Evolutionary conservation across 2,329 filamentous ascomycete genomes (phyloP).

Genomic region (Nannizzia gypsea): DNA sequence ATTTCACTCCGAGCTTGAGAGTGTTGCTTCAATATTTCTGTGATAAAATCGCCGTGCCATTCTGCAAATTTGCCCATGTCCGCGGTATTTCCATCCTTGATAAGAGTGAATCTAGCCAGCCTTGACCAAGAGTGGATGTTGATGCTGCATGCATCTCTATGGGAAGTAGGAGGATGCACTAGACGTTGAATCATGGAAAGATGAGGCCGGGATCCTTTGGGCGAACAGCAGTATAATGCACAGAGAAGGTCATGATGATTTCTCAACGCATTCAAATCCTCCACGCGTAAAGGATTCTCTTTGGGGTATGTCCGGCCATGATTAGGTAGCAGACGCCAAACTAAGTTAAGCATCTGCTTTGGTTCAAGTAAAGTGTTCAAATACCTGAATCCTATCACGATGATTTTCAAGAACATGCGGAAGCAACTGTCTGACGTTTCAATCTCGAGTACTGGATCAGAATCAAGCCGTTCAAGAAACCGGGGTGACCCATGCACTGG

Average conservation of each 20-base stretch:
- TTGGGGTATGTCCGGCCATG: slow-evolving; percentile 50
- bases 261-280: slow-evolving; percentile 46
- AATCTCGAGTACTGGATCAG: slow-evolving; percentile 33
- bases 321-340: slow-evolving; percentile 48
- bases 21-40: slow-evolving; percentile 44
- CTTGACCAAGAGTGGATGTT: slow-evolving; percentile 48
- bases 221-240: slow-evolving; percentile 48
- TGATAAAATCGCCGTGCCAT: slow-evolving; percentile 45
- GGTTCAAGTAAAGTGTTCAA: slow-evolving; percentile 38
- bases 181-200: slow-evolving; percentile 42
- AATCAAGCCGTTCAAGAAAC: slow-evolving; percentile 43
- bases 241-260: slow-evolving; percentile 53
- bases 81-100: slow-evolving; percentile 37
- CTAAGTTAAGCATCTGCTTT: slow-evolving; percentile 45
- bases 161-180: slow-evolving; percentile 46
- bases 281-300: slow-evolving; percentile 41
- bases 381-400: slow-evolving; percentile 39
- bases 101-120: slow-evolving; percentile 46
- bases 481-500: slow-evolving; percentile 39
- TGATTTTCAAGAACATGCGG: slow-evolving; percentile 47
- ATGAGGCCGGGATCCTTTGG: slow-evolving; percentile 42
- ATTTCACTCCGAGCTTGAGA: slow-evolving; percentile 45
- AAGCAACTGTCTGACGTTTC: slow-evolving; percentile 43
- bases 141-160: slow-evolving; percentile 48
- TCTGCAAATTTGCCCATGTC: slow-evolving; percentile 39